Base-by-base conservation (phyloP, 129 eudicot genomes). In the Deinandra increscens region DNA sequence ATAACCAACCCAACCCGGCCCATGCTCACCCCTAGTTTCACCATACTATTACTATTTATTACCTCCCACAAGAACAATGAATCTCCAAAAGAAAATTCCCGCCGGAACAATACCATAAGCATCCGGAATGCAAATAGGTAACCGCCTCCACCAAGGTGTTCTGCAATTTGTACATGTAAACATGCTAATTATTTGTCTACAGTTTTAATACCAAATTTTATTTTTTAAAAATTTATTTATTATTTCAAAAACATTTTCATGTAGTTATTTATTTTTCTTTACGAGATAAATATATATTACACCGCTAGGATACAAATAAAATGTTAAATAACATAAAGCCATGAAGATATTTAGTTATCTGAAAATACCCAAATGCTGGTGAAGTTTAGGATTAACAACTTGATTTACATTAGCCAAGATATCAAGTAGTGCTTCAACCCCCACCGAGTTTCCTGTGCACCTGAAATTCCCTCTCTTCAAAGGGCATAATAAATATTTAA, bases 51-150 rank as follows among this genome's bases (percentile, higher is more conserved):
- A 60, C 66, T 36, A 36, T 22, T 70, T 29, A 18, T 51, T 85
- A 93, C 99, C 97, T 93, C 99, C 99, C 99, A 93, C 45, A 93
- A 88, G 81, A 87, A 83, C 70, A 93, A 81, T 10, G 99, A 89
- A 75, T 93, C 99, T n/a, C 87, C 91, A 72, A 93, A 93, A 20
- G 99, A 89, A 75, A 89, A 85, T 74, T 93, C 99, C 51, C 97
- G 78, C 31, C 99, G 92, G 64, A 93, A 93, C 83, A 87, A 77
- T 58, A 93, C 99, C 99, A 93, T 93, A 45, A 93, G 95, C 99
- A 93, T 89, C 34, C 99, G 88, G 75, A 93, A 74, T 39, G 99
- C 99, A 87, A 93, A 93, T 53, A 87, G 81, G 78, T 93, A 93
- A 64, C 91, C 88, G 36, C 99, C 97, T 49, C 97, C 97, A 76